Conservation (phyloP, 177 flowering plant species). For the Telopea speciosissima region DNA sequence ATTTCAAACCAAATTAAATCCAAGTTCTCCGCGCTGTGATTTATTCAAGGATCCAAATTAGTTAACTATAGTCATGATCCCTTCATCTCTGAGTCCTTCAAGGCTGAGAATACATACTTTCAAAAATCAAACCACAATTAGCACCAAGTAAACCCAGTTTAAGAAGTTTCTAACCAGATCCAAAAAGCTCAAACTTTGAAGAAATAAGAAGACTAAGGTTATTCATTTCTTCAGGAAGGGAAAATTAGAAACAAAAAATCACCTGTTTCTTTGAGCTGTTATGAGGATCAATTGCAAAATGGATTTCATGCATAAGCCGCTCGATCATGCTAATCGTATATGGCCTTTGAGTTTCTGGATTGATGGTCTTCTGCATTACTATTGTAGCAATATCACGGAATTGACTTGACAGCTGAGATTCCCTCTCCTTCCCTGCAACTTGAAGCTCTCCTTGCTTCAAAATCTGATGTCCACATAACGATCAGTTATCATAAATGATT, state of each 20-base stretch:
- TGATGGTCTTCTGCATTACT: constrained; percentile 94
- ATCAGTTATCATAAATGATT: neutral
- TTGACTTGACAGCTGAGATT: constrained; percentile 76
- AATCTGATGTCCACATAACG: constrained; percentile 39
- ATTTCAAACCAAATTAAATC: too few relatives aligned
- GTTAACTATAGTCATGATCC: too few relatives aligned
- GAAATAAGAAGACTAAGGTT: neutral
- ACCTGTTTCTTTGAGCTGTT: constrained; percentile 98
- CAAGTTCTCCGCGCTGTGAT: too few relatives aligned
- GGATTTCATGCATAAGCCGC: constrained; percentile 96
- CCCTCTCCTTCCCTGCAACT: constrained; percentile 97
- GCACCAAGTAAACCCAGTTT: neutral
- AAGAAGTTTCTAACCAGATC: neutral
- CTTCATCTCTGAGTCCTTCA: too few relatives aligned
- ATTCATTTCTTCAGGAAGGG: neutral
- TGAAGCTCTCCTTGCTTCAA: constrained; percentile 96
- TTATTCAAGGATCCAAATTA: too few relatives aligned
- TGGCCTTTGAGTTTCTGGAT: constrained; percentile 85
- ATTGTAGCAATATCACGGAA: constrained; percentile 96
- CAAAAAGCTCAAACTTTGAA: too few relatives aligned
- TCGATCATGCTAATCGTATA: constrained; percentile 98
- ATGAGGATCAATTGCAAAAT: constrained; percentile 86
- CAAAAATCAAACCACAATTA: too few relatives aligned
- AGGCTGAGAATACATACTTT: too few relatives aligned
- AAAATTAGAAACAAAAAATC: neutral